Base-by-base conservation (phyloP, 495 filamentous ascomycete species). In the Umbilicaria muhlenbergii region DNA sequence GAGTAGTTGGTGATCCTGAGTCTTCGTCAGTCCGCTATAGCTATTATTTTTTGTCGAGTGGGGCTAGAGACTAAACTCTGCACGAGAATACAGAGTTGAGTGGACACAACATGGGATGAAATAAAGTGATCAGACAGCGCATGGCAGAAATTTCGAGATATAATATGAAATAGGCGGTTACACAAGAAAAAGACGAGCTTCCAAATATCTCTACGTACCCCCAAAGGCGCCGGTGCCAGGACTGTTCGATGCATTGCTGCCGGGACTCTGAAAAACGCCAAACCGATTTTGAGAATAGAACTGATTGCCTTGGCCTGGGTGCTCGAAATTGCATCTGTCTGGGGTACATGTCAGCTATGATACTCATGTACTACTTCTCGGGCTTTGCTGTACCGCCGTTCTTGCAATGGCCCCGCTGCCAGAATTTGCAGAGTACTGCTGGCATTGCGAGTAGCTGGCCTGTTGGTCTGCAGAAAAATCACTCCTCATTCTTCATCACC, bases 321-420 rank as follows among this genome's bases (percentile, higher is more conserved):
- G 75, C 40, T 78, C 73, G 58, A 58, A 62, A 45, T 56, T 68
- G 58, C 75, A 80, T 11, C 57, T 55, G 35, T 71, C 75, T 77
- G 42, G 6, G 41, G 5, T 24, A 14, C 5, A 7, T 36, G 61
- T 50, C 60, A 52, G 24, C 24, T 36, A 24, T 38, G 43, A 41
- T 24, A 0, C 17, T 34, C 2, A 12, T 18, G 1, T 24, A 0
- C 19, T 5, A 15, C 32, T 10, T 8, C 13, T 5, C 28, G 15
- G n/a, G 39, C n/a, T 12, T 2, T n/a, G n/a, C 40, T 58, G 32
- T 61, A 69, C 70, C 65, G 53, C 85, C 86, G 54, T 70, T 80
- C 52, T 67, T 77, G 67, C 86, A 93, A 41, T 70, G 68, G 36
- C 82, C 83, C 58, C 78, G 73, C 58, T 74, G 74, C 53, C 68